Evolutionary conservation across 2,329 filamentous ascomycete species (phyloP), one percentile per base, ranked within the genome.

Genomic region (Exophiala sp.): DNA sequence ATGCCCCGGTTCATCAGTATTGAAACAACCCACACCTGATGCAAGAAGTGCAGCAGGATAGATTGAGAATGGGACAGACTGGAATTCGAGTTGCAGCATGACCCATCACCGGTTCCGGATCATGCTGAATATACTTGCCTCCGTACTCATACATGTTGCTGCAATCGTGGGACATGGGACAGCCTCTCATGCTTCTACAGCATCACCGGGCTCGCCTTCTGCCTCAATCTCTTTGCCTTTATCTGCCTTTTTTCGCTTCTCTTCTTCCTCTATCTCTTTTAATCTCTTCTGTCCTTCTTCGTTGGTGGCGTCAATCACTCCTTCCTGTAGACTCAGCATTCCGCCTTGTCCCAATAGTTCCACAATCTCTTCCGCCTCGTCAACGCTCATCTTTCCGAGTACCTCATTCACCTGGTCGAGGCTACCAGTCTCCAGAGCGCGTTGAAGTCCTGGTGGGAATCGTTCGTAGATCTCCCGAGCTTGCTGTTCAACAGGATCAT

Each of bases 241-340:
- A 24, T 62, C 60, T 36, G 49, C 53, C 57, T 62, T 64, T 54
- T 63, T 59, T 46, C 63, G 61, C 52, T 65, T 68, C 61, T 75
- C 78, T 60, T 81, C 75, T 21, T 80, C 78, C 69, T 90, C 86
- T 56, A 95, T 80, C 61, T 91, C 83, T 73, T 88, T 86, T 64
- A 92, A 78, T 67, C 85, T 85, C 69, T 85, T 82, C 75, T 86
- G 81, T 2, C 91, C 91, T 68, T 94, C 86, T 67, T 91, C 86
- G 2, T 92, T 95, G 42, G 91, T 99, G 1, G 91, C 89, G 73
- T 99, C 94, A 63, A 99, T 95, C 47, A 99, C 90, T 46, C 95
- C 86, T 67, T 96, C 86, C 69, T 97, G 91, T 47, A 99, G 71
- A 69, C 89, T 96, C 62, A 99, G 73, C 77, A 96, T 92, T 35